A percentile compares a stretch with the other conserved stretches of the same genome.
phyloP scores from a whole-genome alignment of 73 alveolate genomes.

The Stentor coeruleus region DNA sequence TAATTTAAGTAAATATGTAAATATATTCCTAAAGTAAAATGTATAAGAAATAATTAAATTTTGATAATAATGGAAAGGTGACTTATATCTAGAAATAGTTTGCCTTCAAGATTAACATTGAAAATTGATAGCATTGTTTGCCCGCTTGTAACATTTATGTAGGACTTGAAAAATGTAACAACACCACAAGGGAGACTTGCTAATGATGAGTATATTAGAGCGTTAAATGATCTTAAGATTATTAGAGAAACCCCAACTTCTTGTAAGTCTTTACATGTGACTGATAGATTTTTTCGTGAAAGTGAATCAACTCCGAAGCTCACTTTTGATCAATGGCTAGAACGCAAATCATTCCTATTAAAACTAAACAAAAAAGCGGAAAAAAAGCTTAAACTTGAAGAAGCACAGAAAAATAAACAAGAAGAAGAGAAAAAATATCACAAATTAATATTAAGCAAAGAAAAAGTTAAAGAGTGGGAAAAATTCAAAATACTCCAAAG shows the following conservation, averaged over 20 bases:
- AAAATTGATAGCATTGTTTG: background rate
- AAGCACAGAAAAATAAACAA: background rate
- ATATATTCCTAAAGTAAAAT: no score
- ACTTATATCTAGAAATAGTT: no score
- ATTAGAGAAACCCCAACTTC: background rate
- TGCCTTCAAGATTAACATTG: no score
- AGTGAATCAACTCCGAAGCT: background rate
- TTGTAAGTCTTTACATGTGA: no score
- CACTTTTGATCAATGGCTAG: constrained; percentile 1
- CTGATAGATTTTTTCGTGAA: background rate
- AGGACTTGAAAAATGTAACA: background rate
- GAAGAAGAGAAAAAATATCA: background rate
- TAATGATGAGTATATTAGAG: background rate
- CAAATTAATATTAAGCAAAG: background rate
- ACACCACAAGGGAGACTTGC: background rate
- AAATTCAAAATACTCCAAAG: background rate
- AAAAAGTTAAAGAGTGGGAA: background rate
- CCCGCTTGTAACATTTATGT: background rate
- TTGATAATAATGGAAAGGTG: no score
- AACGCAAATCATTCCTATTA: background rate
- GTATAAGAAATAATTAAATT: no score
- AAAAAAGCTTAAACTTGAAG: no score
- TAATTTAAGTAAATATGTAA: no score
- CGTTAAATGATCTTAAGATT: background rate
- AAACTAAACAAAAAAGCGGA: background rate